Evolutionary conservation across 352 stramenopile species (phyloP).

Genomic region (Peronospora belbahrii): DNA sequence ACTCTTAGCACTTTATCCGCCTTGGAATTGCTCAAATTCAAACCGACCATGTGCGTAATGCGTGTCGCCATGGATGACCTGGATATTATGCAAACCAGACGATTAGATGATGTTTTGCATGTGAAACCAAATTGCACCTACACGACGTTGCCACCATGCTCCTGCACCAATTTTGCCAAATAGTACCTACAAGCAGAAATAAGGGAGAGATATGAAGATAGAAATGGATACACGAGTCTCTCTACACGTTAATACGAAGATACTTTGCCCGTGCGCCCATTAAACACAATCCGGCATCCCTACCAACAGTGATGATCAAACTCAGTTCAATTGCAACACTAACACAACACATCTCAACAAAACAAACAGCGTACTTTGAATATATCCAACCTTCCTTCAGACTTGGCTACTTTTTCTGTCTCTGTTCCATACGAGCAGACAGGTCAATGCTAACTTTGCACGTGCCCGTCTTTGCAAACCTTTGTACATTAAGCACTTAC

Average conservation of each 20-base stretch:
- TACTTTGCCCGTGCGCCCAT: conserved; percentile 72
- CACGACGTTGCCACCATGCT: conserved; percentile 66
- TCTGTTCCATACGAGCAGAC: conserved; percentile 2
- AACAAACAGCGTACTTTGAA: conserved; percentile 33
- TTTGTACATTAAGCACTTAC: background rate
- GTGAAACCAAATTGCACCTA: conserved; percentile 16
- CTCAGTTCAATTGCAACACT: background rate
- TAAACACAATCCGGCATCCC: conserved; percentile 76
- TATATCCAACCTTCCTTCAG: conserved; percentile 23
- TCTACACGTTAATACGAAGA: conserved; percentile 43
- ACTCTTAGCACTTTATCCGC: conserved; percentile 69
- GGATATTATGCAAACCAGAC: conserved; percentile 1
- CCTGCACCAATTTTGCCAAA: conserved; percentile 68
- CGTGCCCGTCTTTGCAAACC: background rate
- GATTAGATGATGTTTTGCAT: too few relatives aligned
- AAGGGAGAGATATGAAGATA: background rate
- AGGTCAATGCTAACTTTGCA: conserved; percentile 5
- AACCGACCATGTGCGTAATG: conserved; percentile 79
- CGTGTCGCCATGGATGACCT: conserved; percentile 35
- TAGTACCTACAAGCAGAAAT: conserved; percentile 46
- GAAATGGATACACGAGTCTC: background rate
- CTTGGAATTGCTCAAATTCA: conserved; percentile 69
- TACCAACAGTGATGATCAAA: conserved; percentile 12
- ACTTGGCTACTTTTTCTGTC: conserved; percentile 8
- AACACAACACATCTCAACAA: background rate